phyloP scores from a whole-genome alignment of 1,139 yeast genomes.

The Candida sanyaensis region DNA sequence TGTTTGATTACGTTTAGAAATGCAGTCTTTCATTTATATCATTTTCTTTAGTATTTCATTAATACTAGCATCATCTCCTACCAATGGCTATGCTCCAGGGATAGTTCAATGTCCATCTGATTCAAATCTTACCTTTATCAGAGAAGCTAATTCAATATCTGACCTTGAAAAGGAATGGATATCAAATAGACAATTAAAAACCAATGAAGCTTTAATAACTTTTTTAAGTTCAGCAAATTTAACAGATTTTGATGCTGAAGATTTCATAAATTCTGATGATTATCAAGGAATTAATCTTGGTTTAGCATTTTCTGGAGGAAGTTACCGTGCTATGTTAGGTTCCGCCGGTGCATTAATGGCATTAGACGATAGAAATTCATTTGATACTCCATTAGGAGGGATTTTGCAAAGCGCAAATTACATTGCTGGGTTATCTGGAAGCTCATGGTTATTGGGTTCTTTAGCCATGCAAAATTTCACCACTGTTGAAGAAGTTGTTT shows the following conservation, averaged over 20 bases:
- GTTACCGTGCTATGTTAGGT: slow-evolving; percentile 84
- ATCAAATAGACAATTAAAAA: slow-evolving; percentile 25
- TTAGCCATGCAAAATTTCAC: slow-evolving; percentile 36
- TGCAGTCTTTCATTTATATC: not conserved
- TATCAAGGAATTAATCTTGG: slow-evolving; percentile 52
- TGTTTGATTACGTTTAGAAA: not conserved
- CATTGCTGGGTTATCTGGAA: slow-evolving; percentile 42
- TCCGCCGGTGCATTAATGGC: slow-evolving; percentile 92
- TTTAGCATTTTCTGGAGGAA: slow-evolving; percentile 87
- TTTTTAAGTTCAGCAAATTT: slow-evolving; percentile 37
- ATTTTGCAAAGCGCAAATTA: slow-evolving; percentile 40
- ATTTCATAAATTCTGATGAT: slow-evolving; percentile 25
- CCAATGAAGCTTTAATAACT: slow-evolving; percentile 32
- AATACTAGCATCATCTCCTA: not conserved
- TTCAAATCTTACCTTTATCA: slow-evolving; percentile 14
- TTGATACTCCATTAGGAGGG: slow-evolving; percentile 43
- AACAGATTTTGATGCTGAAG: slow-evolving; percentile 33
- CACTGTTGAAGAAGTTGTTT: slow-evolving; percentile 34
- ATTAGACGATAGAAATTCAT: slow-evolving; percentile 69
- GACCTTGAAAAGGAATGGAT: slow-evolving; percentile 31
- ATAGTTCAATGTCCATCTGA: slow-evolving; percentile 54
- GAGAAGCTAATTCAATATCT: slow-evolving; percentile 32
- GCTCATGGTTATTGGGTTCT: slow-evolving; percentile 40
- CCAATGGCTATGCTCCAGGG: slow-evolving; percentile 65
- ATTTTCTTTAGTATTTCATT: not conserved